Base-by-base conservation (phyloP, 306 rosid genomes). In the Prunus campanulata region DNA sequence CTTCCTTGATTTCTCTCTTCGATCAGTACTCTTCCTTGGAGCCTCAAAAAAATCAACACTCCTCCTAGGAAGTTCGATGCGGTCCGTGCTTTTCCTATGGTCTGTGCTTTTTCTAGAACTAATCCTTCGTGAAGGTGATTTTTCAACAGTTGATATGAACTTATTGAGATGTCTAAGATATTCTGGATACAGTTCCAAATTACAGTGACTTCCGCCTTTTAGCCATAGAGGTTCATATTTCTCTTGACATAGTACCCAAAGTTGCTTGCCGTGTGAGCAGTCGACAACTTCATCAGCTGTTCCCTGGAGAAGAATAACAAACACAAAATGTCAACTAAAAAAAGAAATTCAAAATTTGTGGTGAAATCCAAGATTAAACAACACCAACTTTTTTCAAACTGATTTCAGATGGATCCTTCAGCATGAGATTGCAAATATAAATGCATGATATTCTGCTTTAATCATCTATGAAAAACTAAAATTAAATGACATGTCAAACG, bases 191-290 rank as follows among this genome's bases (percentile, higher is more conserved):
- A 89, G 90, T 77, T 93, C 98, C 82, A 93, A 84, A 84, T 93
- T 87, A 82, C 98, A 93, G 82, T 93, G 98, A n/a, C 85, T 93
- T 82, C 98, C 98, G 22, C 90, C 96, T 85, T 85, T 91, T 78
- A 93, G 87, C 96, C 98, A 93, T 20, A 93, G 77, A 27, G 98
- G 98, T 80, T 93, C 97, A 5, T 90, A 93, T 85, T 93, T 93
- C 84, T 91, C 96, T 82, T 87, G 91, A 68, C 98, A 91, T 14
- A 91, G 82, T 81, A 89, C 86, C 96, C 96, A 93, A 51, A 93
- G 90, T 71, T 86, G 93, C 87, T 89, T 93, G 20, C 98, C 98
- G 27, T 93, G 98, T 57, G 98, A 91, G 85, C 91, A 89, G 81
- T 93, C 91, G 14, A 93, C 98, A 74, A 93, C 97, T 65, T 91